These are phyloP conservation scores for Nevesoporus exiguus DNA, from an alignment of 768 basidiomycete genomes.

Conservation along the genomic window DNA sequence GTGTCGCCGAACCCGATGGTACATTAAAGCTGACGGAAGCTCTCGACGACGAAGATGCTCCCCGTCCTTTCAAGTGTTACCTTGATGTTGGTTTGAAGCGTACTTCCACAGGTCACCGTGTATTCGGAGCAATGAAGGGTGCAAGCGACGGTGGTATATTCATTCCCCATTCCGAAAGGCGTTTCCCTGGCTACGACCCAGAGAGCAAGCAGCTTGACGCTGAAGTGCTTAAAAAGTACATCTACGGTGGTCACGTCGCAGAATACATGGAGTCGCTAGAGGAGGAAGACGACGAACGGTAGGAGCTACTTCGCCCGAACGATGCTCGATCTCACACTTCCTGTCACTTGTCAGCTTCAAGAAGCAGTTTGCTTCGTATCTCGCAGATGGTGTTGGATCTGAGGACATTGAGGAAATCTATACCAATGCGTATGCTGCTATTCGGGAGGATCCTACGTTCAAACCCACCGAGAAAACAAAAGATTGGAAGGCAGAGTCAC, in stretches of 20 bases:
- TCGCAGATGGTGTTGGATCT: conserved; percentile 91
- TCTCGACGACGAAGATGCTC: conserved; percentile 87
- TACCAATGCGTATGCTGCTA: conserved; percentile 88
- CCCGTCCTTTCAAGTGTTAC: conserved; percentile 98
- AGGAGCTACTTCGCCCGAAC: conserved; percentile 20
- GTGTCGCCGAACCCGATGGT: conserved; percentile 89
- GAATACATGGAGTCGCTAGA: conserved; percentile 99
- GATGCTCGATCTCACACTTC: conserved; percentile 2
- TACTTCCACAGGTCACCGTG: conserved; percentile 94
- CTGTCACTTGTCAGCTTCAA: conserved; percentile 65
- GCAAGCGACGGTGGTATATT: conserved; percentile 96
- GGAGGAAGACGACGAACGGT: conserved; percentile 99
- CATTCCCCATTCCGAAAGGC: conserved; percentile 96
- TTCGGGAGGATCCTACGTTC: conserved; percentile 92
- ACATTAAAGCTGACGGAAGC: conserved; percentile 78
- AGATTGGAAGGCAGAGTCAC: conserved; percentile 87
- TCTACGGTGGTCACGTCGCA: conserved; percentile 94
- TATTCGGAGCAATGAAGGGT: conserved; percentile 99
- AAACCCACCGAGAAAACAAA: conserved; percentile 83
- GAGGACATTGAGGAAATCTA: conserved; percentile 98
- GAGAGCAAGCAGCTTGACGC: conserved; percentile 92
- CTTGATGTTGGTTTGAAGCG: conserved; percentile 98
- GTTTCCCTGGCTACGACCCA: conserved; percentile 96
- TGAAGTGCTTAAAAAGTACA: conserved; percentile 96
- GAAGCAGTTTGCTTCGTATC: conserved; percentile 94